Conservation (phyloP, 306 rosid species). For the Citrullus colocynthis region DNA sequence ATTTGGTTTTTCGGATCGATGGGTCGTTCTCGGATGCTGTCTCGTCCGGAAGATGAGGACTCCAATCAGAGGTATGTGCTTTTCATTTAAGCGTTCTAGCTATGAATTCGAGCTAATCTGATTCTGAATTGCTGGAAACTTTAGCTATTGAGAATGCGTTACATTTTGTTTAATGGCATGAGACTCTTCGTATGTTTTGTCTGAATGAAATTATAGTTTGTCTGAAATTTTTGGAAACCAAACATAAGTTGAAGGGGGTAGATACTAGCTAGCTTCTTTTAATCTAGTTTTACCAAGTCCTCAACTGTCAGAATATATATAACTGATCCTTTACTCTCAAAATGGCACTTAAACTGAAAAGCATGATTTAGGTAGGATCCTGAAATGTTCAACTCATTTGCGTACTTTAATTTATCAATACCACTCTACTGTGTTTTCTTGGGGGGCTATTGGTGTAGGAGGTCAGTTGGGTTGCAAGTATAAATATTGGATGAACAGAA, state of each 20-base stretch:
- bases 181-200: not conserved
- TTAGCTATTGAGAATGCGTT: not conserved
- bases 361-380: not conserved
- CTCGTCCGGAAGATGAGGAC: constrained; percentile 20
- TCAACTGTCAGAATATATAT: not conserved
- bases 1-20: constrained; percentile 15
- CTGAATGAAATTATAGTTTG: not conserved
- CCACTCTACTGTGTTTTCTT: not conserved
- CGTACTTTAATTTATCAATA: not conserved
- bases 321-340: not conserved
- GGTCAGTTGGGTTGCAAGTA: not conserved
- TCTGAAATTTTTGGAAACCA: not conserved
- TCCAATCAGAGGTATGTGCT: constrained; percentile 22
- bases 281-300: not conserved
- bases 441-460: not conserved
- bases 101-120: constrained; percentile 4
- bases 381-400: not conserved
- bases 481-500: not conserved
- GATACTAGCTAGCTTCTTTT: not conserved
- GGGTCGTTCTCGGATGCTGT: constrained; percentile 41
- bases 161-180: not conserved
- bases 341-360: not conserved
- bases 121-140: not conserved
- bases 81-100: not conserved
- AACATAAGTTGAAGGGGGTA: not conserved